Evolutionary conservation across 1,284 basidiomycete species (phyloP).

Genomic region (Xerocomus amazonicus): DNA sequence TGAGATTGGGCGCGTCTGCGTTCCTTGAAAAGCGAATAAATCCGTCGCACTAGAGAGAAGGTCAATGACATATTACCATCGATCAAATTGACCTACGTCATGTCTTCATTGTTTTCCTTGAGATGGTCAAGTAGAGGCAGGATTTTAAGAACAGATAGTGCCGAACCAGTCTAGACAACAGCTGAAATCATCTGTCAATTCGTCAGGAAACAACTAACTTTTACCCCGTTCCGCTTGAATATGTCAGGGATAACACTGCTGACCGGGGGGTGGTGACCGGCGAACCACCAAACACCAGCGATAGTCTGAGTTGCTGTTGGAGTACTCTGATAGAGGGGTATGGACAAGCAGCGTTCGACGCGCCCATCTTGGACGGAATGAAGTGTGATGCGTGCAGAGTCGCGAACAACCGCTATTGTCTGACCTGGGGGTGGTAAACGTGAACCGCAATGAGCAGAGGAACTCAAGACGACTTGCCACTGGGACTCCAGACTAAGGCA

Average conservation of each 20-base stretch:
- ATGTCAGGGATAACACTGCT: slow-evolving; percentile 64
- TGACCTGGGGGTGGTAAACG: slow-evolving; percentile 46
- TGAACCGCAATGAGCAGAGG: slow-evolving; percentile 5
- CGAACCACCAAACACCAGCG: slow-evolving; percentile 69
- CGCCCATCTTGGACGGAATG: slow-evolving; percentile 75
- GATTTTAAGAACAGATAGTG: slow-evolving; percentile 62
- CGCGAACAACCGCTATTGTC: slow-evolving; percentile 66
- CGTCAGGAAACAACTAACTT: slow-evolving; percentile 43
- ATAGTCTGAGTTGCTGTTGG: slow-evolving; percentile 30
- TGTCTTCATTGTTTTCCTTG: slow-evolving; percentile 57
- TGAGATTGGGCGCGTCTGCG: slow-evolving; percentile 45
- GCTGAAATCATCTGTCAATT: slow-evolving; percentile 3
- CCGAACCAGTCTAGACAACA: slow-evolving; percentile 62
- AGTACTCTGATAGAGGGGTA: slow-evolving; percentile 27
- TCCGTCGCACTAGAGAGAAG: slow-evolving; percentile 55
- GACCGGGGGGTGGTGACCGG: slow-evolving; percentile 41
- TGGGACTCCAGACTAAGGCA: slow-evolving; percentile 74
- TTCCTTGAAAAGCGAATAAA: slow-evolving; percentile 73
- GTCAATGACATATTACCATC: slow-evolving; percentile 11
- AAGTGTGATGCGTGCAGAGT: slow-evolving; percentile 62
- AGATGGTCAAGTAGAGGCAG: slow-evolving; percentile 69
- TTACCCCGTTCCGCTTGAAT: slow-evolving; percentile 60
- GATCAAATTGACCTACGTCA: slow-evolving; percentile 46
- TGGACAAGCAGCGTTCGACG: slow-evolving; percentile 43
- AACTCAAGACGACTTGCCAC: slow-evolving; percentile 46